These are phyloP conservation scores for Cladosporium sphaerospermum DNA, from an alignment of 2,329 filamentous ascomycete genomes.

Conservation along the genomic window DNA sequence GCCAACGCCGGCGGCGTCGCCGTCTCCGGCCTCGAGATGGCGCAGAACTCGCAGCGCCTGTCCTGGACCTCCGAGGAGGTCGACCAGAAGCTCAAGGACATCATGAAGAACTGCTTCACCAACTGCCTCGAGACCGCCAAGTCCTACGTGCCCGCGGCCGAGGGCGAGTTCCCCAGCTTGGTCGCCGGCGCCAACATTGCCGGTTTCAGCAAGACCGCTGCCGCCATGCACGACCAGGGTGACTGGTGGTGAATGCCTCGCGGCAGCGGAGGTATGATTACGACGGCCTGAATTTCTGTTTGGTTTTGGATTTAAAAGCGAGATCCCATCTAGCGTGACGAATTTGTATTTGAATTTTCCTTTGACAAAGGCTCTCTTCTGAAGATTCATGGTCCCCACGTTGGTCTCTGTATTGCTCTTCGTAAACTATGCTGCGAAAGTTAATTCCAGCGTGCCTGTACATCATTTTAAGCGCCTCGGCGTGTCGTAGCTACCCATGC, in stretches of 20 bases:
- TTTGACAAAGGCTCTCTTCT: neutral
- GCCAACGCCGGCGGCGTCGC: slow-evolving; percentile 97
- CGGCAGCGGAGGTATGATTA: no score
- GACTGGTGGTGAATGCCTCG: slow-evolving; percentile 65
- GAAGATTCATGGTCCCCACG: neutral
- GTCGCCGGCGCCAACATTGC: slow-evolving; percentile 96
- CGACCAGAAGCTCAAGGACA: slow-evolving; percentile 80
- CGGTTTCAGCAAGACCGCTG: slow-evolving; percentile 91
- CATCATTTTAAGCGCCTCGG: no score
- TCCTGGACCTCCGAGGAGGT: slow-evolving; percentile 86
- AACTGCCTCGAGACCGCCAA: slow-evolving; percentile 84
- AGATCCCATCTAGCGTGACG: slow-evolving; percentile 10
- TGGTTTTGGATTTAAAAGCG: slow-evolving; percentile 1
- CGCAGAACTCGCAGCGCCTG: slow-evolving; percentile 87
- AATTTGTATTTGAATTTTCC: neutral
- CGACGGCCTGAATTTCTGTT: neutral
- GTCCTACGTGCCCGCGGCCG: slow-evolving; percentile 72
- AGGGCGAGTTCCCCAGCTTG: slow-evolving; percentile 81
- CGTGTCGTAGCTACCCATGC: no score
- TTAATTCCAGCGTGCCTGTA: no score
- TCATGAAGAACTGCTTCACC: slow-evolving; percentile 92
- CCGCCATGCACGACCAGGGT: slow-evolving; percentile 92
- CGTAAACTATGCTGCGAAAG: no score
- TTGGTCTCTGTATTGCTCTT: neutral
- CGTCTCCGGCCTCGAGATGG: slow-evolving; percentile 97